Evolutionary conservation across 768 basidiomycete species (phyloP), one percentile per base, ranked within the genome.

Genomic region (Boletus pseudopeckii): DNA sequence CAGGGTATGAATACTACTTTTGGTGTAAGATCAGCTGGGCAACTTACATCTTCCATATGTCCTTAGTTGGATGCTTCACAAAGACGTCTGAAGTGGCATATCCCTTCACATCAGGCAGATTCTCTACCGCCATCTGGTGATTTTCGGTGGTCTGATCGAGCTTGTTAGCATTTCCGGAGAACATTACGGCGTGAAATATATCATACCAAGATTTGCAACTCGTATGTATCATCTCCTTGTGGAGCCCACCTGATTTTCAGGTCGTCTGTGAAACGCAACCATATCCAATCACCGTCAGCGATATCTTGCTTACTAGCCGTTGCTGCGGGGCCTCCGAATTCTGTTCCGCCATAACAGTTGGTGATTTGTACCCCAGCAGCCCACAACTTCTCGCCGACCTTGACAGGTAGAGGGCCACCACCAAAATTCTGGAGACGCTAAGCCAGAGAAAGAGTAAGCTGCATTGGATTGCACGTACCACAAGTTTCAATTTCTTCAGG

Each of bases 21-120:
- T 3, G 6, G 18, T 2, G 3, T 2, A n/a, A 20, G 24, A 32
- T 1, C 2, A 38, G 2, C 14, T 2, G 7, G 8, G 11, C 0
- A 5, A 48, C 69, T 17, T 33, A 61, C 36, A 81, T 60, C 49
- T 60, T 71, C 70, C 68, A 82, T 14, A 71, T 41, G 1, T 73
- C 67, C 7, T 72, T 74, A 0, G 71, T 72, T 0, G 80, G 77
- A 58, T 81, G 80, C 26, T 73, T 71, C 1, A 70, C 53, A 13
- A 81, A 64, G 2, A 80, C 40, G 59, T 80, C 80, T 1, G 68
- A 62, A 1, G 77, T 78, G 1, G 75, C 67, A 43, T 77, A 79
- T 11, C 72, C 77, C 20, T 67, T 63, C 17, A 60, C 57, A 3
- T 77, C 79, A 1, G 72, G 59, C 3, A 75, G 46, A 56, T 80